phyloP scores from a whole-genome alignment of 2,329 filamentous ascomycete species.

The Clarireedia paspali region DNA sequence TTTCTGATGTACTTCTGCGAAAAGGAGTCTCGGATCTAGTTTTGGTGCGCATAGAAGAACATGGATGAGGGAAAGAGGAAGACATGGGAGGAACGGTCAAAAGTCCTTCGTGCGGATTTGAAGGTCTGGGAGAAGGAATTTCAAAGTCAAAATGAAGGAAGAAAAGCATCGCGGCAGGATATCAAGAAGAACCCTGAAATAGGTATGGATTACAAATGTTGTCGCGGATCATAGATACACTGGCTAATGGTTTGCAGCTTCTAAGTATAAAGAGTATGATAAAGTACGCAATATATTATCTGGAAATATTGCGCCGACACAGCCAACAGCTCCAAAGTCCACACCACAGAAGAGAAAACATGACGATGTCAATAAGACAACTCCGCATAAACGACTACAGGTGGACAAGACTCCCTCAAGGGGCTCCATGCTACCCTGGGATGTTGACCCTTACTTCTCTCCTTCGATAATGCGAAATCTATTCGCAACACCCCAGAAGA shows the following conservation, averaged over 20 bases:
- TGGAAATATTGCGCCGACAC: slow-evolving; percentile 40
- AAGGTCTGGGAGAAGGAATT: slow-evolving; percentile 70
- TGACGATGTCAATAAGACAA: slow-evolving; percentile 32
- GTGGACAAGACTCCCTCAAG: slow-evolving; percentile 40
- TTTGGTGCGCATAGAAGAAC: neutral
- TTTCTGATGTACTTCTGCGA: neutral
- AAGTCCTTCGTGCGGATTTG: slow-evolving; percentile 56
- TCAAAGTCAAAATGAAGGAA: slow-evolving; percentile 51
- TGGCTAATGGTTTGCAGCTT: slow-evolving; percentile 15
- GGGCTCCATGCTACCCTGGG: slow-evolving; percentile 26
- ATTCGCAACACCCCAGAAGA: slow-evolving; percentile 47
- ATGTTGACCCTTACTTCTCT: slow-evolving; percentile 42
- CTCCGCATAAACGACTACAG: slow-evolving; percentile 45
- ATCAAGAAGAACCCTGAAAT: slow-evolving; percentile 68
- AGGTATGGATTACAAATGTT: slow-evolving; percentile 39
- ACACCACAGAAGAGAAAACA: slow-evolving; percentile 32
- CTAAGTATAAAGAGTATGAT: slow-evolving; percentile 71
- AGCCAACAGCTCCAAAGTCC: slow-evolving; percentile 23
- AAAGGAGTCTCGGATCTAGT: neutral
- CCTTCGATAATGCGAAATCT: slow-evolving; percentile 50
- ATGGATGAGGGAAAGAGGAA: slow-evolving; percentile 23
- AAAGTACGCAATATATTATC: slow-evolving; percentile 52
- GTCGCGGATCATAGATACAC: neutral
- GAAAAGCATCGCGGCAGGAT: slow-evolving; percentile 64
- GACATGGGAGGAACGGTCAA: slow-evolving; percentile 30